A percentile compares a stretch with the other conserved stretches of the same genome.
Conservation (phyloP, 768 basidiomycete species). For the Boletus fagicola region DNA sequence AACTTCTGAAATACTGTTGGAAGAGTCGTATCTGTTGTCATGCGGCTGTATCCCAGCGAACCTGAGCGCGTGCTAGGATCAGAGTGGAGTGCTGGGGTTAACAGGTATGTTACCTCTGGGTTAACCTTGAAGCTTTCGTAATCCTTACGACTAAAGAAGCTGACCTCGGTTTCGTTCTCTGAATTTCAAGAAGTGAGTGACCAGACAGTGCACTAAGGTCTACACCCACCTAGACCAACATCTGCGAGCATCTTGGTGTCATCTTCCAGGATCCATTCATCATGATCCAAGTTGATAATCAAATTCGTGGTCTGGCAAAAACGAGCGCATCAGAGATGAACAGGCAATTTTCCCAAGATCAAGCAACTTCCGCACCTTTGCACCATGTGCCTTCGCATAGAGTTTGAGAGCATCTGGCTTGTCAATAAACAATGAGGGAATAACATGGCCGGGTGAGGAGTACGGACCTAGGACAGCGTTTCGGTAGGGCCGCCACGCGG, state of each 20-base stretch:
- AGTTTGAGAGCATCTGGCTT: conserved; percentile 85
- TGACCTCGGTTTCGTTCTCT: conserved; percentile 97
- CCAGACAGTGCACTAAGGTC: neutral
- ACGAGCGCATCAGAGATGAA: neutral
- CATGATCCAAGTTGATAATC: conserved; percentile 96
- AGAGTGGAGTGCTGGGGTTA: neutral
- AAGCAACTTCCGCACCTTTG: conserved; percentile 58
- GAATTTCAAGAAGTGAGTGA: neutral
- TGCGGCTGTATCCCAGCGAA: conserved; percentile 28
- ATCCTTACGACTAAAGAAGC: conserved; percentile 76
- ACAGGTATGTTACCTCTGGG: conserved; percentile 59
- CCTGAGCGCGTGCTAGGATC: conserved; percentile 11
- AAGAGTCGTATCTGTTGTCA: conserved; percentile 2
- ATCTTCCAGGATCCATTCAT: conserved; percentile 86
- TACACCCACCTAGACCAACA: conserved; percentile 68
- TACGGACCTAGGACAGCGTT: conserved; percentile 63
- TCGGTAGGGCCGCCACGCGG: conserved; percentile 89
- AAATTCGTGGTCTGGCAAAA: conserved; percentile 82
- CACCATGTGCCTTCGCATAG: conserved; percentile 91
- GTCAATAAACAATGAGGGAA: conserved; percentile 1
- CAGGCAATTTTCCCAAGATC: neutral
- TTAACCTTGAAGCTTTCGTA: conserved; percentile 83
- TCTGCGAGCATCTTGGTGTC: conserved; percentile 63
- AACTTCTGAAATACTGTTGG: conserved; percentile 1
- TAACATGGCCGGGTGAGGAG: neutral